These are phyloP conservation scores for Trichoderma polysporum DNA, from an alignment of 2,329 filamentous ascomycete species.

Conservation along the genomic window DNA sequence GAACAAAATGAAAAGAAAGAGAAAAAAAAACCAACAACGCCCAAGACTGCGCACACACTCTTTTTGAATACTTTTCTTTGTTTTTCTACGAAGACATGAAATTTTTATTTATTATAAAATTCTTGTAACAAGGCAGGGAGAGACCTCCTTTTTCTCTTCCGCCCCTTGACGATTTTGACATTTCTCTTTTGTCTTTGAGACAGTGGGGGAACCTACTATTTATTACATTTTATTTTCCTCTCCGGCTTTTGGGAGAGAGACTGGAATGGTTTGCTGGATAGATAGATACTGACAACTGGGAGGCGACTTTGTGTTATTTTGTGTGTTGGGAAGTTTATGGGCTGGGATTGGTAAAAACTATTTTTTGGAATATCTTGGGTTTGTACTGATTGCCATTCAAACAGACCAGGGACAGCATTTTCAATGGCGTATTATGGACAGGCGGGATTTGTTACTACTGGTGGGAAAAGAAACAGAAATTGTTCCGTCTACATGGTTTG, in stretches of 20 bases:
- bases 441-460: background rate
- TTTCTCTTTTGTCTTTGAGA: slow-evolving; percentile 4
- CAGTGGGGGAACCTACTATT: background rate
- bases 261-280: background rate
- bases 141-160: background rate
- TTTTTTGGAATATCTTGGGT: background rate
- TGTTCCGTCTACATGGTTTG: background rate
- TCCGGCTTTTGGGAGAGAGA: background rate
- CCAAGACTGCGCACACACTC: background rate
- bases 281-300: background rate
- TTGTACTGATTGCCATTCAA: background rate
- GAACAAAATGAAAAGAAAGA: background rate
- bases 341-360: background rate
- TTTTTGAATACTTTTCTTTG: slow-evolving; percentile 8
- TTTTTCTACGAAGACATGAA: slow-evolving; percentile 4
- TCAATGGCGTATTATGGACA: background rate
- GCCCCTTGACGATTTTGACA: background rate
- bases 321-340: background rate
- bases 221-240: background rate
- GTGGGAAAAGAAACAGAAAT: background rate
- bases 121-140: background rate
- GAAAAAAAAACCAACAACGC: background rate
- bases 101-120: background rate
- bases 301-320: background rate
- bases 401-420: background rate